phyloP scores from a whole-genome alignment of 1,284 basidiomycete species.

The Sutorius eximius region DNA sequence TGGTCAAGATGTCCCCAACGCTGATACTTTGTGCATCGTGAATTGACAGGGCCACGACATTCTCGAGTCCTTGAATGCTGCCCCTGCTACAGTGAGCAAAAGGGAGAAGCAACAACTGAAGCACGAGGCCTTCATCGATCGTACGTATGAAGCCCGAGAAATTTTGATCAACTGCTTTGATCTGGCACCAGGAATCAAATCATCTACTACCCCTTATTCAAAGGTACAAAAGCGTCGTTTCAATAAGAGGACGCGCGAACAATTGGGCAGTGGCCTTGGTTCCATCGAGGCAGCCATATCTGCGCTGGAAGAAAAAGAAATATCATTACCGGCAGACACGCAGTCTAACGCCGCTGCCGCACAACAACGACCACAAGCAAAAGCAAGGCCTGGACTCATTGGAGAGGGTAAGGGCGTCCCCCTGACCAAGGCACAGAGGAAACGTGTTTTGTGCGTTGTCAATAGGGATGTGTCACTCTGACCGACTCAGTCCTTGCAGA shows the following conservation, averaged over 20 bases:
- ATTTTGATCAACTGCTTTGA: background rate
- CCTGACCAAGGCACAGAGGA: conserved; percentile 65
- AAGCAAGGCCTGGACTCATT: conserved; percentile 52
- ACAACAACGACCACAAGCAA: conserved; percentile 13
- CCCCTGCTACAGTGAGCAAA: conserved; percentile 42
- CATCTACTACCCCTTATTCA: conserved; percentile 60
- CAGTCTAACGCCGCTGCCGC: conserved; percentile 12
- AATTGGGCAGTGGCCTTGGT: conserved; percentile 60
- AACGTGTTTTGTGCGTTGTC: conserved; percentile 63
- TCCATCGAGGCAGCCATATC: conserved; percentile 61
- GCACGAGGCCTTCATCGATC: conserved; percentile 66
- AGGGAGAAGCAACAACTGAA: conserved; percentile 69
- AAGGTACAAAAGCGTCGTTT: conserved; percentile 72
- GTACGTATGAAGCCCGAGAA: conserved; percentile 38
- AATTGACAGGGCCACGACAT: conserved; percentile 45
- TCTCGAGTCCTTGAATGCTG: conserved; percentile 30
- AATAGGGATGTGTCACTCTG: conserved; percentile 4
- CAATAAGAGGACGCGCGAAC: conserved; percentile 70
- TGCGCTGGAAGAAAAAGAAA: conserved; percentile 44
- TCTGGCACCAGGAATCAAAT: conserved; percentile 50
- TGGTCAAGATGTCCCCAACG: background rate
- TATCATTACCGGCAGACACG: conserved; percentile 19
- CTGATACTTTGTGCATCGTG: background rate
- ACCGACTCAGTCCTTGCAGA: conserved; percentile 38
- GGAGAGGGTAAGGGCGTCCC: conserved; percentile 65